Evolutionary conservation across 768 basidiomycete genomes (phyloP).

Genomic region (Boletus subparvulus): DNA sequence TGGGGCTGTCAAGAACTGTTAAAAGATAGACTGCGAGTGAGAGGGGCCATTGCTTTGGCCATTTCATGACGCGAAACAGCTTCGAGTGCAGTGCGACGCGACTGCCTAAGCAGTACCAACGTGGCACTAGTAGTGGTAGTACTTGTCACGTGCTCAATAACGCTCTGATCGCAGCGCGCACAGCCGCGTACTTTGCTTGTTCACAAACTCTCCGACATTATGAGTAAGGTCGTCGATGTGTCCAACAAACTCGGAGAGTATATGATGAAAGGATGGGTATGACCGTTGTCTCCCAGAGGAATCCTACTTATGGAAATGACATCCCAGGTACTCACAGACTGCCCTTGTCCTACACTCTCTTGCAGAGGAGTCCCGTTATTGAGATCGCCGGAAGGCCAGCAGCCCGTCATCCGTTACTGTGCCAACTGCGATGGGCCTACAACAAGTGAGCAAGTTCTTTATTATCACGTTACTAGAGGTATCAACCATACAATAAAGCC

Average conservation of each 20-base stretch:
- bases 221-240: slow-evolving; percentile 55
- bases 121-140: slow-evolving; percentile 15
- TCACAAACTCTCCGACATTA: slow-evolving; percentile 22
- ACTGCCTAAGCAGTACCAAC: slow-evolving; percentile 11
- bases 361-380: slow-evolving; percentile 69
- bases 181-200: neutral
- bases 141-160: slow-evolving; percentile 21
- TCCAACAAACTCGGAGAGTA: slow-evolving; percentile 65
- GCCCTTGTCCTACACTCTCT: slow-evolving; percentile 51
- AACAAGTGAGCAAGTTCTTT: slow-evolving; percentile 29
- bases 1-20: slow-evolving; percentile 35
- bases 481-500: slow-evolving; percentile 13
- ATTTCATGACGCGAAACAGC: slow-evolving; percentile 33
- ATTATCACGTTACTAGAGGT: neutral
- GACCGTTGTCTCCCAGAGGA: neutral
- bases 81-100: slow-evolving; percentile 9
- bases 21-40: slow-evolving; percentile 43
- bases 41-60: slow-evolving; percentile 53
- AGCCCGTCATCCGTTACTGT: slow-evolving; percentile 54
- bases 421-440: slow-evolving; percentile 56
- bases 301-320: slow-evolving; percentile 7
- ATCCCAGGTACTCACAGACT: slow-evolving; percentile 61
- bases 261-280: slow-evolving; percentile 78
- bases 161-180: neutral
- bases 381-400: slow-evolving; percentile 58